phyloP scores from a whole-genome alignment of 257 asterid genomes.

The Penstemon newberryi region DNA sequence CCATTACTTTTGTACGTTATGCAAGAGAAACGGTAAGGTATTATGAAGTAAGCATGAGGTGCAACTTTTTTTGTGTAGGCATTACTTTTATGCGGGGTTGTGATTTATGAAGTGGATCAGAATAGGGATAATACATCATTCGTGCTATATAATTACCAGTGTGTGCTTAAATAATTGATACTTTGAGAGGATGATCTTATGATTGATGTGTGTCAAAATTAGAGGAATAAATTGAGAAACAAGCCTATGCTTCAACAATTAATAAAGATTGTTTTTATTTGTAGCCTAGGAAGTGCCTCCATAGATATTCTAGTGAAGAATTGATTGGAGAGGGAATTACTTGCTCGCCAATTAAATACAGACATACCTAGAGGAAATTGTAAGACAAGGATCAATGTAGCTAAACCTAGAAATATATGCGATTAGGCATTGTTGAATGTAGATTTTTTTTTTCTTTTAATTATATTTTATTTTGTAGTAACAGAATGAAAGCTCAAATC shows the following conservation, averaged over 20 bases:
- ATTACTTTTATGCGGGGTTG: no score
- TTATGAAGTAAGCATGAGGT: neutral
- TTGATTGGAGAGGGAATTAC: neutral
- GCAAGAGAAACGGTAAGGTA: neutral
- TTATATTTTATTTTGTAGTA: no score
- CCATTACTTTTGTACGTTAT: no score
- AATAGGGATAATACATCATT: no score
- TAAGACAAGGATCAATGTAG: slow-evolving; percentile 12
- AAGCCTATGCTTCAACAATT: neutral
- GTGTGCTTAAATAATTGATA: neutral
- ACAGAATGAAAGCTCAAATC: slow-evolving; percentile 2
- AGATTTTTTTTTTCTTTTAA: neutral
- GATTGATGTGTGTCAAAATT: slow-evolving; percentile 11
- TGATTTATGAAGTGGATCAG: no score
- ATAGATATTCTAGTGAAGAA: neutral
- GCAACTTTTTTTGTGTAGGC: neutral
- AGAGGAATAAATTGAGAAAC: slow-evolving; percentile 4
- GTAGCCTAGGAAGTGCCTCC: no score
- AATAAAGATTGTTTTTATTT: no score
- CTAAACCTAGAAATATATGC: neutral
- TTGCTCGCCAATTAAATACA: neutral
- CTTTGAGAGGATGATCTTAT: slow-evolving; percentile 15
- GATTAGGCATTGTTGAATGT: neutral
- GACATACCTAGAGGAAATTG: slow-evolving; percentile 4
- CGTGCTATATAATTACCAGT: no score